A percentile compares a stretch with the other conserved stretches of the same genome.
Conservation (phyloP, 2,329 filamentous ascomycete species). For the Cladosporium sp. region DNA sequence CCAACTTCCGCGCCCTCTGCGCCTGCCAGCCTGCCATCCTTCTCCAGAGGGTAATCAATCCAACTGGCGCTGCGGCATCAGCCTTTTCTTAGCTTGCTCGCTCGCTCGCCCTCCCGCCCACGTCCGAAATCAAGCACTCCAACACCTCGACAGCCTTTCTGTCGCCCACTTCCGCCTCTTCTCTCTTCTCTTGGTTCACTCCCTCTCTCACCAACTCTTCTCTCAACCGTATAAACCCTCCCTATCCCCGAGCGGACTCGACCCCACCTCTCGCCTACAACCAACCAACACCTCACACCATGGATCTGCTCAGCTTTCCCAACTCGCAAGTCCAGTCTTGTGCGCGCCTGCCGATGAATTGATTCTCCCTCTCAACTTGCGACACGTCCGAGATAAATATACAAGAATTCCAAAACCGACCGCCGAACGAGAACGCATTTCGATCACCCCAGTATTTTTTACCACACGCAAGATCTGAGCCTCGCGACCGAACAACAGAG, state of each 20-base stretch:
- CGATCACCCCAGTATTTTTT: not conserved
- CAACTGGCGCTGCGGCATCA: too few species aligned
- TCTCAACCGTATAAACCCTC: not conserved
- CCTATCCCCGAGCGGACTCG: too few species aligned
- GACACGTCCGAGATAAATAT: not conserved
- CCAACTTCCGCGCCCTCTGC: too few species aligned
- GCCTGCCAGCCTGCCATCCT: not conserved
- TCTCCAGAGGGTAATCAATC: not conserved
- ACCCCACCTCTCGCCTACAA: not conserved
- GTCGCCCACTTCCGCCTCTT: not conserved
- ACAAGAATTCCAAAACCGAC: not conserved
- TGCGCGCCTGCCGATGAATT: conserved; percentile 7
- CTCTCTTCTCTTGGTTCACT: too few species aligned
- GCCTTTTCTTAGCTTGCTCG: not conserved
- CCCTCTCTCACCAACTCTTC: not conserved
- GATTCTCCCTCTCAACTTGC: not conserved
- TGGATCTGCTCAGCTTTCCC: conserved; percentile 7
- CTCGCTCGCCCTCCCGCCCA: conserved; percentile 1
- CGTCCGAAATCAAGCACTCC: conserved; percentile 1
- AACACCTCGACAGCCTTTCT: too few species aligned
- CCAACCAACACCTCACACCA: conserved; percentile 4
- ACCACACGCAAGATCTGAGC: too few species aligned
- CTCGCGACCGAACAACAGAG: not conserved
- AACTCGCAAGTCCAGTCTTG: conserved; percentile 10
- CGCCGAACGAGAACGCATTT: not conserved